Conservation (phyloP, 805 yeast species). For the Priceomyces castillae region DNA sequence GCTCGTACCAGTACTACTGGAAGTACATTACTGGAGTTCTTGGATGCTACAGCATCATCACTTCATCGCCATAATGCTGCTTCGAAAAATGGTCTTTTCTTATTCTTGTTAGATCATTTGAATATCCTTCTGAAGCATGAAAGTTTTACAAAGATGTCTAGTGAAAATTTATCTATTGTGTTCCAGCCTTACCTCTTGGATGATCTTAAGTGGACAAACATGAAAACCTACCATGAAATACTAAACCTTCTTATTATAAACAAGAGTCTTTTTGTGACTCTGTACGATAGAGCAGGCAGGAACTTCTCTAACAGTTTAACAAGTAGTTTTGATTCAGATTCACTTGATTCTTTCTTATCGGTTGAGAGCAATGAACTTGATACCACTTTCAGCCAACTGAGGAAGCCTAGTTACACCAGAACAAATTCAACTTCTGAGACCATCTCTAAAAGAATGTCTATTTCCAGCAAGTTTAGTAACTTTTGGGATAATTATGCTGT, state of each 20-base stretch:
- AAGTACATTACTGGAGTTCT: constrained; percentile 3
- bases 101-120: constrained; percentile 17
- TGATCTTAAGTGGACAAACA: constrained; percentile 11
- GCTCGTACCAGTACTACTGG: constrained; percentile 5
- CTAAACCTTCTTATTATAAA: constrained; percentile 17
- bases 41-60: constrained; percentile 1
- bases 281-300: background rate
- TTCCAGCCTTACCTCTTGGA: constrained; percentile 31
- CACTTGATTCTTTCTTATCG: constrained; percentile 7
- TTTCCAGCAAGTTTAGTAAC: constrained; percentile 16
- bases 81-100: constrained; percentile 15
- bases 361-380: constrained; percentile 8
- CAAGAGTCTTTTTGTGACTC: constrained; percentile 8
- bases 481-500: constrained; percentile 18
- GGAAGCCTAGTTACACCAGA: constrained; percentile 1
- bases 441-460: constrained; percentile 9
- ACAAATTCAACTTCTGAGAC: constrained; percentile 5
- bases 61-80: constrained; percentile 10
- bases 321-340: constrained; percentile 1
- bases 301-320: background rate
- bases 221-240: constrained; percentile 16
- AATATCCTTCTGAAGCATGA: constrained; percentile 14
- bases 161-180: constrained; percentile 26
- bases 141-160: constrained; percentile 26
- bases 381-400: constrained; percentile 3